Conservation (phyloP, 169 alveolate species). For the Theileria equi region DNA sequence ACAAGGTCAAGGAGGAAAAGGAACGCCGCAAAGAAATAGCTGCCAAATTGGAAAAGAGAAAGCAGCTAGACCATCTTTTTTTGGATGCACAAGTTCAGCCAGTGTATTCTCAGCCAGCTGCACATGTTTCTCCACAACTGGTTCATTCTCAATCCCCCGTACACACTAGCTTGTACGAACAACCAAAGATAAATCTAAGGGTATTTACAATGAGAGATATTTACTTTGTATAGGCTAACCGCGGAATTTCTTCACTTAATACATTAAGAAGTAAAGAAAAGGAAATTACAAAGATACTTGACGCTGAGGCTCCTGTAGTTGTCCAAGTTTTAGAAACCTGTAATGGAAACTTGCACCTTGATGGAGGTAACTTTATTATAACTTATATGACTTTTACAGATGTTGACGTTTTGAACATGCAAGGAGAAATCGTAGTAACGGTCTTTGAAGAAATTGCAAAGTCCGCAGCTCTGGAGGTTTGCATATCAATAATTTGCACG, state of each 20-base stretch:
- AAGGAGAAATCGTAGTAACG: conserved; percentile 58
- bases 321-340: conserved; percentile 51
- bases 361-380: conserved; percentile 35
- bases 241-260: background rate
- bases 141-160: too few species aligned
- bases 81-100: conserved; percentile 5
- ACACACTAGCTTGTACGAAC: too few species aligned
- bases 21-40: conserved; percentile 85
- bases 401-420: conserved; percentile 47
- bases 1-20: conserved; percentile 84
- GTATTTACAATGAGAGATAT: too few species aligned
- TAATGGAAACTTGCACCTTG: conserved; percentile 59
- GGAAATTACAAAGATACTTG: conserved; percentile 30
- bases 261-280: conserved; percentile 22
- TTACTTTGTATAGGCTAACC: background rate
- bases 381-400: conserved; percentile 6
- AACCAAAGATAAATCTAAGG: too few species aligned
- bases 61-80: conserved; percentile 60
- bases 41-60: conserved; percentile 85
- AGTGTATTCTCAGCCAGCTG: conserved; percentile 1
- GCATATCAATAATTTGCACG: background rate
- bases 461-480: conserved; percentile 38
- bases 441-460: conserved; percentile 53
- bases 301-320: conserved; percentile 64
- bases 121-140: conserved; percentile 15